These are phyloP conservation scores for Phytophthora podocarpi DNA, from an alignment of 352 stramenopile species.

Conservation along the genomic window DNA sequence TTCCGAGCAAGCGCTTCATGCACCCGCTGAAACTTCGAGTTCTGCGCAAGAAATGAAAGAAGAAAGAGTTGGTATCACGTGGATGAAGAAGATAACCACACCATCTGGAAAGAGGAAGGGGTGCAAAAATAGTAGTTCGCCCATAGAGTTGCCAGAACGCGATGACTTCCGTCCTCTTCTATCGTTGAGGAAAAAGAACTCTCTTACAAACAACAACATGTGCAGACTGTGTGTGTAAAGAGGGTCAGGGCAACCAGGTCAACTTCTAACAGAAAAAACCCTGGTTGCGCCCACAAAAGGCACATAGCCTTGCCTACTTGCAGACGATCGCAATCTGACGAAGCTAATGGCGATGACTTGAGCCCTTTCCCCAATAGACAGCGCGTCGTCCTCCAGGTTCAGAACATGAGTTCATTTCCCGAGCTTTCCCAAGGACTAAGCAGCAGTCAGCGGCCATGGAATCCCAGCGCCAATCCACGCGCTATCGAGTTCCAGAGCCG, in stretches of 20 bases:
- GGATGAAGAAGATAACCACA: no score
- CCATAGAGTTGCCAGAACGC: no score
- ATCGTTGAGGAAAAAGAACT: background rate
- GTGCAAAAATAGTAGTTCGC: no score
- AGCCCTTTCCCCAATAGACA: background rate
- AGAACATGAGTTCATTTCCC: no score
- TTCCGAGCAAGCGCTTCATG: no score
- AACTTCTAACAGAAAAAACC: slow-evolving; percentile 9
- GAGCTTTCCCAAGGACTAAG: no score
- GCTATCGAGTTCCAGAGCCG: background rate
- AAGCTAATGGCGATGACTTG: slow-evolving; percentile 5
- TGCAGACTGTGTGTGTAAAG: background rate
- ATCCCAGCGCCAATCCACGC: background rate
- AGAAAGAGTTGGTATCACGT: background rate
- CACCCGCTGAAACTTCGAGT: no score
- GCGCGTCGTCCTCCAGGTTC: no score
- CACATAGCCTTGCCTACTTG: background rate
- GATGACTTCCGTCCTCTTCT: no score
- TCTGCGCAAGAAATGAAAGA: no score
- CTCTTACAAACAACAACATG: background rate
- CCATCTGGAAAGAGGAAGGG: no score
- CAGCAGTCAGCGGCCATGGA: background rate
- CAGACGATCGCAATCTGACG: background rate
- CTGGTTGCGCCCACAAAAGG: background rate
- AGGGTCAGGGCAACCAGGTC: background rate